Percentiles rank a stretch among this genome's conserved stretches.
Conservation (phyloP, 257 asterid species). For the Rubia yunnanensis region DNA sequence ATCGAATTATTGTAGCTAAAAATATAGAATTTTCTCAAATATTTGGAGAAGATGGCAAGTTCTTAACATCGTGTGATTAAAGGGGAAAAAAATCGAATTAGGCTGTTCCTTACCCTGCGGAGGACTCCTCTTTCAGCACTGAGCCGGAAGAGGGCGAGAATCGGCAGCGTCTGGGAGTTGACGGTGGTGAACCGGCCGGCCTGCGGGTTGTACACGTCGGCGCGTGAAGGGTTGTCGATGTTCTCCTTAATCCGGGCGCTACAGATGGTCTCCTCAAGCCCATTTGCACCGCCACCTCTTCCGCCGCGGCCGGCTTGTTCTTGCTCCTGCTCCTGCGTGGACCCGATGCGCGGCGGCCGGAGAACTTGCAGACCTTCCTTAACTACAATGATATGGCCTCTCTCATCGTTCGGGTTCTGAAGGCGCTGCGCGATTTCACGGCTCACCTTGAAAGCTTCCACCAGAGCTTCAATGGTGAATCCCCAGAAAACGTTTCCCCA, state of each 20-base stretch:
- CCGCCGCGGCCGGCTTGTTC: not conserved
- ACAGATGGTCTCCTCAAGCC: conserved; percentile 70
- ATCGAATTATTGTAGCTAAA: no score
- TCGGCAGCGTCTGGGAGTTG: conserved; percentile 47
- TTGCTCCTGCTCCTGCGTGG: conserved; percentile 8
- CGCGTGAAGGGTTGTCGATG: conserved; percentile 37
- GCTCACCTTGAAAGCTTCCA: conserved; percentile 14
- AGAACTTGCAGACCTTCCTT: conserved; percentile 37
- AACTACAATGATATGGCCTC: conserved; percentile 18
- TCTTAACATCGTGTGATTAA: no score
- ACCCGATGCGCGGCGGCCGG: conserved; percentile 29
- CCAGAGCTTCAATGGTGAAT: conserved; percentile 1
- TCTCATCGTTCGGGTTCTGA: conserved; percentile 8
- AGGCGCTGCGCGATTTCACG: conserved; percentile 10
- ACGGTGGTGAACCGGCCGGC: conserved; percentile 57
- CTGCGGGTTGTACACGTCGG: conserved; percentile 56
- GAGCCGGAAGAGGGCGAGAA: conserved; percentile 48
- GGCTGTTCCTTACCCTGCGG: conserved; percentile 25
- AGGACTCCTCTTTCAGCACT: conserved; percentile 57
- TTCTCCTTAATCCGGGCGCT: conserved; percentile 33
- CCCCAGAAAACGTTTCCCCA: conserved; percentile 21
- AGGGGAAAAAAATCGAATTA: no score
- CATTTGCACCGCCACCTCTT: conserved; percentile 25
- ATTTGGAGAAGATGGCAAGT: no score
- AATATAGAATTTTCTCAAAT: no score